Percentiles rank a stretch among this genome's conserved stretches.
Evolutionary conservation across 352 stramenopile genomes (phyloP).

Genomic region (Pythium periplocum): DNA sequence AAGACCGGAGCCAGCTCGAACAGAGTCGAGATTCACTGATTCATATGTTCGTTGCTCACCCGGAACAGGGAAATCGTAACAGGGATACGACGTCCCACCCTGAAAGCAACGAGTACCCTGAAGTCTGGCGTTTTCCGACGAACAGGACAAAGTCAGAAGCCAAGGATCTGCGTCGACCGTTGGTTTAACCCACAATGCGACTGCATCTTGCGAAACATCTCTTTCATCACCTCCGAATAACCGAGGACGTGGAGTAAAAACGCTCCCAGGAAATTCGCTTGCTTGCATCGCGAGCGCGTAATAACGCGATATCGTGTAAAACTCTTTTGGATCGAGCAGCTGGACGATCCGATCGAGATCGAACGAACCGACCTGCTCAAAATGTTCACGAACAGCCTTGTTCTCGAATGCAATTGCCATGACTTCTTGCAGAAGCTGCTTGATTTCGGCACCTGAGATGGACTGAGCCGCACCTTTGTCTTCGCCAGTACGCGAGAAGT

Average conservation of each 20-base stretch:
- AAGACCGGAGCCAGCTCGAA: slow-evolving; percentile 15
- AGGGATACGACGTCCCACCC: slow-evolving; percentile 16
- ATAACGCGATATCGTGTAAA: slow-evolving; percentile 21
- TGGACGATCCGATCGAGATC: slow-evolving; percentile 25
- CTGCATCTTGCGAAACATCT: slow-evolving; percentile 11
- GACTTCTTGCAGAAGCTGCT: slow-evolving; percentile 16
- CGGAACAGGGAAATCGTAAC: slow-evolving; percentile 22
- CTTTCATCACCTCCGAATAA: slow-evolving; percentile 6
- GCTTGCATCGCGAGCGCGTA: slow-evolving; percentile 32
- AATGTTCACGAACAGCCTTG: slow-evolving; percentile 16
- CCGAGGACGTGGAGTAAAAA: slow-evolving; percentile 19
- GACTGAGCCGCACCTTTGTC: background rate
- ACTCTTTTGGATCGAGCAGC: slow-evolving; percentile 22
- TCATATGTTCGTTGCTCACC: slow-evolving; percentile 19
- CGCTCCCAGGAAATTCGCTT: slow-evolving; percentile 24
- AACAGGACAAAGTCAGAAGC: slow-evolving; percentile 22
- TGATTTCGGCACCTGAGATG: slow-evolving; percentile 14
- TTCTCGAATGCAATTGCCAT: slow-evolving; percentile 18
- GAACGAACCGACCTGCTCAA: slow-evolving; percentile 19
- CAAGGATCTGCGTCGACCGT: slow-evolving; percentile 15
- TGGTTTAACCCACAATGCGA: slow-evolving; percentile 25
- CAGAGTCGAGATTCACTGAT: slow-evolving; percentile 8
- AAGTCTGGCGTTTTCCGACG: slow-evolving; percentile 12
- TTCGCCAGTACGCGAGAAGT: background rate
- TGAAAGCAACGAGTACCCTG: slow-evolving; percentile 24